These are phyloP conservation scores for Hyphopichia fennica DNA, from an alignment of 1,139 yeast species.

Conservation along the genomic window DNA sequence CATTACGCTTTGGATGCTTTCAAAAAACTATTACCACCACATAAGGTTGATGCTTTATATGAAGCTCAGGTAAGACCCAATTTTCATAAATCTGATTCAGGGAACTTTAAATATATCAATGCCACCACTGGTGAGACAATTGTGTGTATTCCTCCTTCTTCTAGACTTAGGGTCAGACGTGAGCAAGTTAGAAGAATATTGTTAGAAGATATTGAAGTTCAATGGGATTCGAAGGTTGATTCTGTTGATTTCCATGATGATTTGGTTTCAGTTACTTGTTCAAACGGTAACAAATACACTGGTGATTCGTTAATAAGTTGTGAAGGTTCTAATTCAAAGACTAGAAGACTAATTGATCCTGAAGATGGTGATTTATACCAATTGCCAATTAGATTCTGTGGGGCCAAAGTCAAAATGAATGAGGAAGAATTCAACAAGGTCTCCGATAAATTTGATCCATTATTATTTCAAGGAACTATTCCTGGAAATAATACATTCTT, in stretches of 20 bases:
- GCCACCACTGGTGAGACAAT: slow-evolving; percentile 22
- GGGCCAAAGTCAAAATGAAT: slow-evolving; percentile 20
- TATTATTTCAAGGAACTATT: slow-evolving; percentile 27
- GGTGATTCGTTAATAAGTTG: slow-evolving; percentile 23
- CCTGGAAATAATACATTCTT: slow-evolving; percentile 23
- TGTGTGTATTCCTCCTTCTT: slow-evolving; percentile 25
- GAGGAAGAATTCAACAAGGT: slow-evolving; percentile 16
- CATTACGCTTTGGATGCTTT: slow-evolving; percentile 27
- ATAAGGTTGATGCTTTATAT: slow-evolving; percentile 15
- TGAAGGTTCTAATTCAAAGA: slow-evolving; percentile 23
- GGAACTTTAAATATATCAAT: slow-evolving; percentile 25
- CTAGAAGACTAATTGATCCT: slow-evolving; percentile 18
- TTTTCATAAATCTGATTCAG: slow-evolving; percentile 22
- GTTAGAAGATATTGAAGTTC: slow-evolving; percentile 19
- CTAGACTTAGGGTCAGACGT: slow-evolving; percentile 23
- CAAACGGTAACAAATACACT: slow-evolving; percentile 16
- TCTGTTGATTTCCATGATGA: slow-evolving; percentile 9
- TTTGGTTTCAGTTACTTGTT: slow-evolving; percentile 16
- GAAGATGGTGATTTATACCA: slow-evolving; percentile 17
- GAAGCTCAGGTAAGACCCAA: slow-evolving; percentile 23
- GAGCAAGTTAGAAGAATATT: slow-evolving; percentile 23
- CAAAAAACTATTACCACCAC: slow-evolving; percentile 17
- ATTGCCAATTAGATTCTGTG: slow-evolving; percentile 25
- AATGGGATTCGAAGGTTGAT: slow-evolving; percentile 21
- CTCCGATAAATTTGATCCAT: slow-evolving; percentile 20